These are phyloP conservation scores for Dothistroma pini DNA, from an alignment of 2,329 filamentous ascomycete species.

Conservation along the genomic window DNA sequence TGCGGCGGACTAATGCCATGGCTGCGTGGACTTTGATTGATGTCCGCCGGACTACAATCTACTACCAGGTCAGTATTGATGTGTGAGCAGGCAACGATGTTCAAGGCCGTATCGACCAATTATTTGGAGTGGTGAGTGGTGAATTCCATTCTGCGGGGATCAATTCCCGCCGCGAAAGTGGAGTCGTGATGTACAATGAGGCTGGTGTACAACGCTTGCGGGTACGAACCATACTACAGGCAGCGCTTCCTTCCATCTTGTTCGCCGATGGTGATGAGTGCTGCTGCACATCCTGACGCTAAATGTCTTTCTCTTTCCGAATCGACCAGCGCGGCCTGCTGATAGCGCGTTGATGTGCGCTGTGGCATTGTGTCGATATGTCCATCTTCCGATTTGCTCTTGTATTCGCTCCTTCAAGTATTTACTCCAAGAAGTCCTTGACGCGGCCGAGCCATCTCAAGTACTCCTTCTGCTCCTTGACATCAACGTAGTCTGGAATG, in stretches of 20 bases:
- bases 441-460: conserved; percentile 79
- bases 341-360: not conserved
- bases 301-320: not conserved
- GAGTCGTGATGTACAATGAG: not conserved
- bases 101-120: too few species aligned
- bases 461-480: conserved; percentile 99
- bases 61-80: too few species aligned
- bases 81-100: too few species aligned
- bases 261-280: not conserved
- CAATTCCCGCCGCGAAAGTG: not conserved
- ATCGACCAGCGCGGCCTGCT: not conserved
- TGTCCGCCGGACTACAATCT: too few species aligned
- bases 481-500: conserved; percentile 92
- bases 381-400: not conserved
- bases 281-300: not conserved
- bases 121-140: too few species aligned
- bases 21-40: too few species aligned
- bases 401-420: not conserved
- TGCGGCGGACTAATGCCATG: too few species aligned
- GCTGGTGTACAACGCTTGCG: not conserved
- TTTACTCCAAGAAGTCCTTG: conserved; percentile 73
- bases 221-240: not conserved
- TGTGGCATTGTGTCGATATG: not conserved
- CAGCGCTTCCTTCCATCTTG: not conserved
- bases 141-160: too few species aligned